These are phyloP conservation scores for Hyphodiscus sp. DNA, from an alignment of 2,329 filamentous ascomycete species.

Conservation along the genomic window DNA sequence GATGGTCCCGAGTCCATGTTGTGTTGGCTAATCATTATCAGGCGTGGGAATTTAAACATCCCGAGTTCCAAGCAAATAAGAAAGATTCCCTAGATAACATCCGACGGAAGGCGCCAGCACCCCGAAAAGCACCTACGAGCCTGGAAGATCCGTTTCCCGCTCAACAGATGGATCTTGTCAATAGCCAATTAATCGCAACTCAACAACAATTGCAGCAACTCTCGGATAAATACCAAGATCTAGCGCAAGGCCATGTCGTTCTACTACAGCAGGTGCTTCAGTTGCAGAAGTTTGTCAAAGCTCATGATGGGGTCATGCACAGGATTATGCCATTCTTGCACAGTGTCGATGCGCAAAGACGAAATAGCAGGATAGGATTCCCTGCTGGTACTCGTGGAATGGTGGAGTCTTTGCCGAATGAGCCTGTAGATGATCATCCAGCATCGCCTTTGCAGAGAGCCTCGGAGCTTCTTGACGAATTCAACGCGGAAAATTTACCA, in stretches of 20 bases:
- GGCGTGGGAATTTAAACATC: constrained; percentile 97
- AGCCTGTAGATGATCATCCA: constrained; percentile 48
- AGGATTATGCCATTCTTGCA: constrained; percentile 64
- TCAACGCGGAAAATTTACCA: constrained; percentile 58
- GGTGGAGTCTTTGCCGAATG: constrained; percentile 20
- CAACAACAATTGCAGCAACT: constrained; percentile 88
- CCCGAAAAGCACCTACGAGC: constrained; percentile 62
- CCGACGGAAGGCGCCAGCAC: constrained; percentile 85
- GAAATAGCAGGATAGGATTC: constrained; percentile 48
- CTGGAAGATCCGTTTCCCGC: constrained; percentile 68
- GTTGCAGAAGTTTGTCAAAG: constrained; percentile 57
- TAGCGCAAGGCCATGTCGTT: constrained; percentile 56
- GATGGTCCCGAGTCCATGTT: not conserved
- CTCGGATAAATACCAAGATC: constrained; percentile 76
- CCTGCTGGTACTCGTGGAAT: constrained; percentile 35
- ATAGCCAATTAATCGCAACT: constrained; percentile 80
- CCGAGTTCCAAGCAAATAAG: constrained; percentile 90
- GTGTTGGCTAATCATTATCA: constrained; percentile 35
- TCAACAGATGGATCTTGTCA: constrained; percentile 84
- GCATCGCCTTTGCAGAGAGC: constrained; percentile 64
- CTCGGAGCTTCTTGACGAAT: constrained; percentile 57
- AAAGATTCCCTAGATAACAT: constrained; percentile 97
- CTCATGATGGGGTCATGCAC: constrained; percentile 65
- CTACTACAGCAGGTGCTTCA: constrained; percentile 56
- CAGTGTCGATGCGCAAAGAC: constrained; percentile 55